Base-by-base conservation (phyloP, 2,329 filamentous ascomycete species). In the Berkeleyomyces rouxiae region DNA sequence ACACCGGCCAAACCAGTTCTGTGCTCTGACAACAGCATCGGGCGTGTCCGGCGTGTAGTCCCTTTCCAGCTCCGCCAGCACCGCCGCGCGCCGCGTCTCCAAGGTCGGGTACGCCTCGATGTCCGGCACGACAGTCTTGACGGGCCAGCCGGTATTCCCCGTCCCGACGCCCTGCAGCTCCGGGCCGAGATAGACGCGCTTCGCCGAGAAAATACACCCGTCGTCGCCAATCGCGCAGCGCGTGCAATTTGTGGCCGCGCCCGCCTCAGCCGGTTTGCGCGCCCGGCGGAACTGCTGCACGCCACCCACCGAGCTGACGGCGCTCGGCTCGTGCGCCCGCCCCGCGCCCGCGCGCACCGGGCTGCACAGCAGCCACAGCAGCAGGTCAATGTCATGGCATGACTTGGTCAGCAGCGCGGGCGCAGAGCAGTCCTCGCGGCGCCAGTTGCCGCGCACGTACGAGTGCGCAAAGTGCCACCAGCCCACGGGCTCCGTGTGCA, bases 391-490 rank as follows among this genome's bases (percentile, higher is more conserved):
- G 68, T 99, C 93, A 69, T 99, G 93, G 68, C 93, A 97, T 64
- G 89, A 95, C 74, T 97, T 99, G 2, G 92, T 96, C 39, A 99
- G 79, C 1, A 99, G 78, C 0, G 88, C 92, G 5, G 85, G 92
- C 33, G 81, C 91, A n/a, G 81, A 85, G 4, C 76, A 85, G 0
- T 83, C 85, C 67, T 89, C 84, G 66, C 88, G 88, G 4, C 92
- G 83, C 93, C 93, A 97, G 73, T 97, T 96, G 13, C 93, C 93
- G 55, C 88, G 82, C 43, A 97, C 92, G 68, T 92, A 96, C 49
- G 85, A 90, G 72, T 96, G 91, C 0, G 87, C 79, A 71, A 95
- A 97, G 72, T 97, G 93, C 89, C 90, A 97, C 85, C 87, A 95
- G 0, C 93, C 93, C 0, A 99, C 86, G 0, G 93, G 93, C 72